phyloP scores from a whole-genome alignment of 352 stramenopile genomes.

The Nothophytophthora sp. region DNA sequence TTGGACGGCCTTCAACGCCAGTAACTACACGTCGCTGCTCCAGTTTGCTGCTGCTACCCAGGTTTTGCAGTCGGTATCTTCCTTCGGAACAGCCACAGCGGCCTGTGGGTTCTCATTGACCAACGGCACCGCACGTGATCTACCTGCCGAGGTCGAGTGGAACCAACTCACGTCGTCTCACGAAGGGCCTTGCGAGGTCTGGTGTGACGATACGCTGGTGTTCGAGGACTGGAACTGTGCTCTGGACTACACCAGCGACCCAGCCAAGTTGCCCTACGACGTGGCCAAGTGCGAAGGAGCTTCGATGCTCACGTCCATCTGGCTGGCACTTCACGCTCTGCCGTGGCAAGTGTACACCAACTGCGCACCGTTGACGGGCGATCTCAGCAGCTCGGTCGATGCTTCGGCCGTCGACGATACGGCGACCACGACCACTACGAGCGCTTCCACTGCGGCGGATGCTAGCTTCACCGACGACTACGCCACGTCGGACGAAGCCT shows the following conservation, averaged over 20 bases:
- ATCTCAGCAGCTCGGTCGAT: constrained; percentile 18
- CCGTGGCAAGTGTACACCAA: constrained; percentile 26
- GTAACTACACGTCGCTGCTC: constrained; percentile 34
- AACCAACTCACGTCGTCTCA: constrained; percentile 13
- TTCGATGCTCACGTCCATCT: constrained; percentile 25
- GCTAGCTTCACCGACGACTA: constrained; percentile 19
- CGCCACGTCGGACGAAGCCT: constrained; percentile 16
- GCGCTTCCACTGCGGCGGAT: constrained; percentile 11
- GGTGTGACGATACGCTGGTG: constrained; percentile 34
- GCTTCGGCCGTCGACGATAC: constrained; percentile 7
- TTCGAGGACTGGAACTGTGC: constrained; percentile 36
- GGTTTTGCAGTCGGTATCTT: constrained; percentile 15
- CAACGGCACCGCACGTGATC: constrained; percentile 22
- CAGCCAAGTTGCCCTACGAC: constrained; percentile 5
- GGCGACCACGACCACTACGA: constrained; percentile 2
- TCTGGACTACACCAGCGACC: constrained; percentile 12
- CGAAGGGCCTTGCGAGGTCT: constrained; percentile 37
- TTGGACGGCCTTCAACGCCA: constrained; percentile 27
- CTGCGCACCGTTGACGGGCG: constrained; percentile 4
- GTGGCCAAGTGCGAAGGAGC: constrained; percentile 4
- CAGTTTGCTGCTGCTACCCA: constrained; percentile 21
- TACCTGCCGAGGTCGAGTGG: constrained; percentile 18
- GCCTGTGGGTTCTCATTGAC: constrained; percentile 24
- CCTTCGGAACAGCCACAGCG: constrained; percentile 23
- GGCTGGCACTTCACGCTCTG: constrained; percentile 30